Base-by-base conservation (phyloP, 1,139 yeast genomes). In the Kazachstania sp. region DNA sequence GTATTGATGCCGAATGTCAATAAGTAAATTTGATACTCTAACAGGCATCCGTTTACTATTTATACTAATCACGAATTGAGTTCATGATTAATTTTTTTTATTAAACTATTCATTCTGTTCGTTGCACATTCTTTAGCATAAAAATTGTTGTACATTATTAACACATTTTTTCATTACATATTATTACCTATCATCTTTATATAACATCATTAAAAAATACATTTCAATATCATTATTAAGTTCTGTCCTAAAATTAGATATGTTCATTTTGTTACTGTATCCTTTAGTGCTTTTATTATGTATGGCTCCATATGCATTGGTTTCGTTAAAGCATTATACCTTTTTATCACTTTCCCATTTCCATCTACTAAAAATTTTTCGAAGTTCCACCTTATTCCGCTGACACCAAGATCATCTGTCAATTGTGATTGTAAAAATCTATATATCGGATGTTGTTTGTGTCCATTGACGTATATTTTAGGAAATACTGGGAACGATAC, bases 381-480 rank as follows among this genome's bases (percentile, higher is more conserved):
- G 65, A 87, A 87, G 67, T 87, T 88, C 97, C 96, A 87, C 63
- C 82, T 72, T 45, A 82, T 69, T 3, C 87, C 87, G 52, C 69
- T 73, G 60, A 83, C 78, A 4, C 90, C 90, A 38, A 81, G 60
- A 7, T 70, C 51, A 16, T 83, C 83, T 36, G 72, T 51, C 66
- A 78, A 79, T 58, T 79, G 63, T 26, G 65, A 44, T 72, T 90
- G 90, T 63, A 90, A 74, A 70, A 64, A 87, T 58, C 73, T 71
- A 72, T 79, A 90, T 26, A 90, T 86, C 3, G 86, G 82, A 59
- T 81, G 83, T 29, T 86, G 78, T 26, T 79, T 67, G 55, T 72
- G 70, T 20, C 97, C 97, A 65, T 90, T 90, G 52, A 90, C 96
- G 31, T 85, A 84, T 50, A 86, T 66, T 70, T 88, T 87, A 61